phyloP scores from a whole-genome alignment of 495 filamentous ascomycete species.

The Sordaria brevicollis region DNA sequence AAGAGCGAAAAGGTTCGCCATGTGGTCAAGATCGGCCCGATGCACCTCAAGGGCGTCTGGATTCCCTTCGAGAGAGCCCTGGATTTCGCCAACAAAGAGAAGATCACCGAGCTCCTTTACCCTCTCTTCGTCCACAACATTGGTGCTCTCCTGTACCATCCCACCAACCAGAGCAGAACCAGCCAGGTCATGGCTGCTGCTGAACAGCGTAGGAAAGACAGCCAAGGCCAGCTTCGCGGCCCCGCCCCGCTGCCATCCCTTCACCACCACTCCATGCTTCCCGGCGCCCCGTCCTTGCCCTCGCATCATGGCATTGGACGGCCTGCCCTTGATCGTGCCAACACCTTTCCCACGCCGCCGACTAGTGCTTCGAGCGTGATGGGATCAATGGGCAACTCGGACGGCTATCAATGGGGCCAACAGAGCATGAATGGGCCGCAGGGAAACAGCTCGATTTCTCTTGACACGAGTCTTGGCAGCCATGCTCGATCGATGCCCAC shows the following conservation, averaged over 20 bases:
- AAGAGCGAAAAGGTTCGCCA: conserved; percentile 96
- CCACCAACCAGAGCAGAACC: conserved; percentile 72
- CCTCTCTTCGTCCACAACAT: conserved; percentile 98
- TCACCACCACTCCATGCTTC: conserved; percentile 71
- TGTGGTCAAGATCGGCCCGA: conserved; percentile 97
- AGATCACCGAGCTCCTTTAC: conserved; percentile 92
- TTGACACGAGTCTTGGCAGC: conserved; percentile 74
- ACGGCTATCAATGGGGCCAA: conserved; percentile 63
- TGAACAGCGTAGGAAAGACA: conserved; percentile 56
- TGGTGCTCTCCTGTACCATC: conserved; percentile 86
- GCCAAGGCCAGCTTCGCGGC: conserved; percentile 41
- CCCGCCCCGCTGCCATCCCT: conserved; percentile 51
- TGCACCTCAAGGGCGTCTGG: conserved; percentile 99
- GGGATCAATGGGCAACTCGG: conserved; percentile 60
- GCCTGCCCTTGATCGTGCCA: conserved; percentile 67
- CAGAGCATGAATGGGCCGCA: conserved; percentile 58
- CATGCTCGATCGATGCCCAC: conserved; percentile 83
- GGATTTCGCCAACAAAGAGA: conserved; percentile 98
- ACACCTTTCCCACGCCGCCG: conserved; percentile 90
- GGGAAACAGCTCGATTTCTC: conserved; percentile 63
- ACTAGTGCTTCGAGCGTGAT: conserved; percentile 87
- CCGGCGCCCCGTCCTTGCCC: conserved; percentile 59
- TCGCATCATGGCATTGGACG: conserved; percentile 61
- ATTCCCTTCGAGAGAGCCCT: conserved; percentile 94
- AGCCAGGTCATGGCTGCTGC: conserved; percentile 82